Evolutionary conservation across 2,329 filamentous ascomycete genomes (phyloP), one percentile per base, ranked within the genome.

Genomic region (Aureobasidium sp.): DNA sequence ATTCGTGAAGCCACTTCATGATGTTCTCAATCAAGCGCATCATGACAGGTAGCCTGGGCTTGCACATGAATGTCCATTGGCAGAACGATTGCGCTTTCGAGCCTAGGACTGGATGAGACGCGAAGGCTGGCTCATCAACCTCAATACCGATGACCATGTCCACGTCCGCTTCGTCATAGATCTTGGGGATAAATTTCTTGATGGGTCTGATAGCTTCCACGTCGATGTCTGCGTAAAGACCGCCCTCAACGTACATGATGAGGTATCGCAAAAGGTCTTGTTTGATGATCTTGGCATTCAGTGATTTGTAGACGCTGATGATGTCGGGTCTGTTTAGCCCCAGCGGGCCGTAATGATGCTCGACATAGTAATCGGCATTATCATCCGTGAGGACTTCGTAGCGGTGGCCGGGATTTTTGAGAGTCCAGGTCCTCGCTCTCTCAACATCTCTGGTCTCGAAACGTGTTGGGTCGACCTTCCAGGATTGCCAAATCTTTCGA

Each of bases 401-500:
- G 65, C 87, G 77, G 70, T 86, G 84, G 3, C 78, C 78, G 0
- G 86, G 87, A 67, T 90, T 90, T 73, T 85, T 87, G 26, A 75
- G 73, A 0, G 82, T 78, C 87, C 87, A 90, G 1, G 85, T 85
- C 66, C 80, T 80, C 10, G 87, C 87, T 0, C 79, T 78, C 27
- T 79, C 74, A 36, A 82, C 76, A 68, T 90, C 86, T 58, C 83
- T 79, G 68, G 85, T 80, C 65, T 88, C 87, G 68, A 89, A 89
- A 2, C 78, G 77, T 37, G 89, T 76, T 2, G 87, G 84, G 64
- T 87, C 82, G 32, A 87, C 82, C 71, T 89, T 90, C 87, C 87
- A 90, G 0, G 84, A 87, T 73, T 90, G 87, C 87, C 87, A 90
- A 66, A 90, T 87, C 73, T 90, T 90, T 61, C 80, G 79, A 6